phyloP scores from a whole-genome alignment of 2,329 filamentous ascomycete genomes.

The Mariannaea elegans region DNA sequence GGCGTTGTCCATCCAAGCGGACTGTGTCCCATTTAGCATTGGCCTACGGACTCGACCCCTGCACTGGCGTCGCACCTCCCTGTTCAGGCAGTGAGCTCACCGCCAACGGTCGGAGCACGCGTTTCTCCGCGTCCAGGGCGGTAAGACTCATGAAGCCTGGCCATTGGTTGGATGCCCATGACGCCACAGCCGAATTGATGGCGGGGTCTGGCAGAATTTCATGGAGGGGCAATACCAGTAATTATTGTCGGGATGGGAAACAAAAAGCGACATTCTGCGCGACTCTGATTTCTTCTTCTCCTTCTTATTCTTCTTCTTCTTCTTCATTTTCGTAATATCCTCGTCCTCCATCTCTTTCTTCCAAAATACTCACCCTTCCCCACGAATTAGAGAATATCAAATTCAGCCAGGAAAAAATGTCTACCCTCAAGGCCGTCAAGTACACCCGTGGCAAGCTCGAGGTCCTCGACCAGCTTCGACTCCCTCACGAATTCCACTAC shows the following conservation, averaged over 20 bases:
- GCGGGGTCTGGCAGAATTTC: conserved; percentile 46
- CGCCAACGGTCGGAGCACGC: conserved; percentile 35
- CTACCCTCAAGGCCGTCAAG: conserved; percentile 78
- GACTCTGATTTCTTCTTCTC: too few species aligned
- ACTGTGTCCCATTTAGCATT: conserved; percentile 30
- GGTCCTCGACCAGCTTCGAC: conserved; percentile 83
- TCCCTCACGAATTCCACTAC: conserved; percentile 83
- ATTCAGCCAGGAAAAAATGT: conserved; percentile 50
- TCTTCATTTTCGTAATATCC: neutral
- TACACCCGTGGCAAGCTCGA: conserved; percentile 77
- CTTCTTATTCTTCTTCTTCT: conserved; percentile 8
- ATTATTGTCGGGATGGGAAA: too few species aligned
- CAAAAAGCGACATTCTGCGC: too few species aligned
- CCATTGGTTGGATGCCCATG: conserved; percentile 31
- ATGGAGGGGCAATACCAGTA: conserved; percentile 45
- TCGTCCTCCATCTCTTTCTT: conserved; percentile 1
- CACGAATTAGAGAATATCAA: too few species aligned
- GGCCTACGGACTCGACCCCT: conserved; percentile 22
- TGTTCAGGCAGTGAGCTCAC: conserved; percentile 37
- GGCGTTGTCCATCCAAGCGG: conserved; percentile 27
- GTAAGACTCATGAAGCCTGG: conserved; percentile 18
- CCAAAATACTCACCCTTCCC: too few species aligned
- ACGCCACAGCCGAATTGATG: conserved; percentile 31
- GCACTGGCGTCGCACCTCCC: conserved; percentile 21
- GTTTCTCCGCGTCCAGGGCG: conserved; percentile 42